These are phyloP conservation scores for Crithidia mellificae DNA, from an alignment of 208 protist genomes.

Conservation along the genomic window DNA sequence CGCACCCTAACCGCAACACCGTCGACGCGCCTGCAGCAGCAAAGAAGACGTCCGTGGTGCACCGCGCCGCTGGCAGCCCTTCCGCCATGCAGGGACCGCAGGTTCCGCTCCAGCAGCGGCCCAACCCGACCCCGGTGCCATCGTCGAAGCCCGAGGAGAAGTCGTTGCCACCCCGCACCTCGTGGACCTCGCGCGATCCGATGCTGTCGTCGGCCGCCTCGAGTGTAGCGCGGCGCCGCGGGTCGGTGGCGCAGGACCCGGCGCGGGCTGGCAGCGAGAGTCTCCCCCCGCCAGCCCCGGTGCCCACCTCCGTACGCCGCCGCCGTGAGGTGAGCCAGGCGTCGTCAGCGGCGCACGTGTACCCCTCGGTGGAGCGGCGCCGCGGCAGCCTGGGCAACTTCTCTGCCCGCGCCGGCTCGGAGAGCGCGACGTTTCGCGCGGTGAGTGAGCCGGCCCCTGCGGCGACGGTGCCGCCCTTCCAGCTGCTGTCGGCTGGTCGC, in stretches of 20 bases:
- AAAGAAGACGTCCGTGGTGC: constrained; percentile 12
- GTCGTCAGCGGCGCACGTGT: constrained; percentile 1
- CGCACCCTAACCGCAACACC: not conserved
- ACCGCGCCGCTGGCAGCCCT: not conserved
- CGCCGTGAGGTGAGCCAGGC: constrained; percentile 12
- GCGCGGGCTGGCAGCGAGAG: constrained; percentile 3
- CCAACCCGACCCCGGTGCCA: constrained; percentile 3
- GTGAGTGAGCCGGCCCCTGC: not conserved
- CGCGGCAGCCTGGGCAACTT: not conserved
- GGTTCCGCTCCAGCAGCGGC: not conserved
- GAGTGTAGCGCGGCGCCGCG: constrained; percentile 13
- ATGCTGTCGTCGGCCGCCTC: constrained; percentile 3
- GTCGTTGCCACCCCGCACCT: not conserved
- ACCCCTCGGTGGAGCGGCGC: constrained; percentile 5
- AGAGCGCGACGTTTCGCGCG: not conserved
- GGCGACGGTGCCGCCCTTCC: constrained; percentile 10
- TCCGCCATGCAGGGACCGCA: constrained; percentile 8
- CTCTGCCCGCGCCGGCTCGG: not conserved
- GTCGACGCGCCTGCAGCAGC: not conserved
- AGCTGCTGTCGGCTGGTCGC: constrained; percentile 35
- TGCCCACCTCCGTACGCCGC: constrained; percentile 9
- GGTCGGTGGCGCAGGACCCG: not conserved
- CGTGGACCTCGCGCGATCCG: constrained; percentile 4
- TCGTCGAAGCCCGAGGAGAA: not conserved
- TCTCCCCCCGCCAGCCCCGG: not conserved